phyloP scores from a whole-genome alignment of 495 filamentous ascomycete genomes.

The Penicillium manginii region DNA sequence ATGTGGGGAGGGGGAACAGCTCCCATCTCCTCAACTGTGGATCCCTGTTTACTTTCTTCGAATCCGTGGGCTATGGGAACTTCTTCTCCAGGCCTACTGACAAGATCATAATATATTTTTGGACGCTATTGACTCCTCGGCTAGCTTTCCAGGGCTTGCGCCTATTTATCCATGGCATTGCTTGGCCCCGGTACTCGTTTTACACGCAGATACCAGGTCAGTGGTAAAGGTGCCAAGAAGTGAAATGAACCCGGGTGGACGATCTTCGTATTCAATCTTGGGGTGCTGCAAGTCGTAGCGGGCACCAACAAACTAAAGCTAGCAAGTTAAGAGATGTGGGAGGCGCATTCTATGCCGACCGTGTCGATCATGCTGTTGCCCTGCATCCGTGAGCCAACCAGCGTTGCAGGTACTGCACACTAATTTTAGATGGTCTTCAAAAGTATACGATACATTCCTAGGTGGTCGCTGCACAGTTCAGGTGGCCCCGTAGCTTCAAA shows the following conservation, averaged over 20 bases:
- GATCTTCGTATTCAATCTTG: not conserved
- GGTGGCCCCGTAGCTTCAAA: not conserved
- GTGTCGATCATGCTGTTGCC: not conserved
- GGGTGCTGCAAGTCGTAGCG: not conserved
- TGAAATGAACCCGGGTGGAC: not conserved
- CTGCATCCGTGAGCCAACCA: constrained; percentile 1
- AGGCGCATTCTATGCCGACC: constrained; percentile 1
- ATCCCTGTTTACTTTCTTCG: not conserved
- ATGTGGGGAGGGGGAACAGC: too few species aligned
- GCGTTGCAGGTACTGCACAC: not conserved
- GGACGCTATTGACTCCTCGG: not conserved
- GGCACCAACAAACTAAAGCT: not conserved
- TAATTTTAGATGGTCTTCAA: not conserved
- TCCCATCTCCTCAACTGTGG: not conserved
- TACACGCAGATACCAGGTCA: not conserved
- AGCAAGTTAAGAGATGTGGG: not conserved
- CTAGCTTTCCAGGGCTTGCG: not conserved
- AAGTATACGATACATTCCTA: not conserved
- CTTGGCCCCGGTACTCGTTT: not conserved
- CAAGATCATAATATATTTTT: not conserved
- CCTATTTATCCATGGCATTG: not conserved
- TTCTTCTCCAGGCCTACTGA: not conserved
- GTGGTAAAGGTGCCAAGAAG: not conserved
- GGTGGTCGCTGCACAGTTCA: not conserved
- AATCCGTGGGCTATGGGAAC: not conserved